A percentile compares a stretch with the other conserved stretches of the same genome.
Conservation (phyloP, 805 yeast genomes). For the Helenozyma rhizophorensis region DNA sequence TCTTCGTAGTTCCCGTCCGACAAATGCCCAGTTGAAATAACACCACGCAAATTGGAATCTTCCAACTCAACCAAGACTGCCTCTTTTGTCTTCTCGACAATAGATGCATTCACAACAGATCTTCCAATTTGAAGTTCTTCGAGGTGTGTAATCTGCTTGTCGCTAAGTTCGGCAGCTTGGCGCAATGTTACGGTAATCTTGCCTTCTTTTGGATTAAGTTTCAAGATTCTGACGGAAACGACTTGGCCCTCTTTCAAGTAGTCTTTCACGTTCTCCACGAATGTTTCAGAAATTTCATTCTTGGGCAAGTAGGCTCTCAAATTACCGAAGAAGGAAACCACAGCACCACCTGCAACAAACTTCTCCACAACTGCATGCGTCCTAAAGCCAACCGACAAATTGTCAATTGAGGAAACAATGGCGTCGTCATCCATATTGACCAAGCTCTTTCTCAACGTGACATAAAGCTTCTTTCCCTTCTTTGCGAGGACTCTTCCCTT, state of each 20-base stretch:
- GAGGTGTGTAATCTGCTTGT: slow-evolving; percentile 44
- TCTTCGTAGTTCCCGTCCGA: slow-evolving; percentile 75
- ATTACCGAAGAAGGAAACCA: slow-evolving; percentile 78
- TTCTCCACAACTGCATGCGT: slow-evolving; percentile 72
- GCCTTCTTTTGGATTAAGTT: slow-evolving; percentile 47
- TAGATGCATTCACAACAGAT: slow-evolving; percentile 51
- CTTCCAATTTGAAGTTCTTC: slow-evolving; percentile 54
- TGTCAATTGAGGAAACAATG: slow-evolving; percentile 37
- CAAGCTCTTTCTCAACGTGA: slow-evolving; percentile 81
- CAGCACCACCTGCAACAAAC: slow-evolving; percentile 72
- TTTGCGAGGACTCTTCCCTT: slow-evolving; percentile 66
- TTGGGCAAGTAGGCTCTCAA: slow-evolving; percentile 79
- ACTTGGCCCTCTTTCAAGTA: slow-evolving; percentile 83
- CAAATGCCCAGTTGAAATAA: slow-evolving; percentile 68
- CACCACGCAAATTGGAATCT: slow-evolving; percentile 54
- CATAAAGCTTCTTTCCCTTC: slow-evolving; percentile 45
- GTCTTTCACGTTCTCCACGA: slow-evolving; percentile 71
- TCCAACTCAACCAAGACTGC: slow-evolving; percentile 60
- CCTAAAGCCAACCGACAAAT: slow-evolving; percentile 42
- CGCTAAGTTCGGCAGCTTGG: slow-evolving; percentile 50
- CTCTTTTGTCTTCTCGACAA: slow-evolving; percentile 75
- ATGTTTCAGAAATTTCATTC: slow-evolving; percentile 86
- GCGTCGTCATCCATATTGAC: slow-evolving; percentile 61
- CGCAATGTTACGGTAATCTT: slow-evolving; percentile 73
- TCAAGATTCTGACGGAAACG: slow-evolving; percentile 59